Evolutionary conservation across 2,329 filamentous ascomycete genomes (phyloP), one percentile per base, ranked within the genome.

Genomic region (Cladosporium phlei): DNA sequence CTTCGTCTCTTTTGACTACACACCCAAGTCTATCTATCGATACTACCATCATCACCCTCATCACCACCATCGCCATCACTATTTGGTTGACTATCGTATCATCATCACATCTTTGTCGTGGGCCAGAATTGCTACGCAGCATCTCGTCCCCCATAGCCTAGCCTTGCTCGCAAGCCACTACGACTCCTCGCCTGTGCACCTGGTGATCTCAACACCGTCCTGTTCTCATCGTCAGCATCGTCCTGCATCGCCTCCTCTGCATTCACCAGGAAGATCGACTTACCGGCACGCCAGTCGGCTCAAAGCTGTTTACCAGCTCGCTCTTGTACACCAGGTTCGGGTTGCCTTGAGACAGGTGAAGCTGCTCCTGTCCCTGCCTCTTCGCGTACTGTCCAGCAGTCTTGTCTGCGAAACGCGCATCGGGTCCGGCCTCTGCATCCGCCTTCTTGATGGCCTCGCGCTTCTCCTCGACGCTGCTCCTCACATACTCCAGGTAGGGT

Each of bases 401-500:
- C 46, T 62, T 66, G 34, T 75, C 70, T 11, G 64, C 65, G 51
- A 77, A 69, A 21, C 63, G 52, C 16, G 61, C 60, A 48, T 69
- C 67, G 16, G 63, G 66, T 10, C 56, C 62, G 7, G 43, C 54
- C 22, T 60, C 39, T 11, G 60, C 58, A 43, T 57, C 59, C 22
- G 58, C 52, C 10, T 61, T 61, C 24, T 64, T 58, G 9, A 66
- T 62, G 7, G 55, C 69, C 37, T 69, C 64, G 39, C 70, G 69
- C 70, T 88, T 88, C 65, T 85, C 69, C 29, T 75, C 70, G 2
- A 83, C 77, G 22, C 71, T 79, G 52, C 77, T 80, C 46, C 83
- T 71, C 35, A 89, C 83, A 54, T 88, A 89, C 55, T 82, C 77
- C 37, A 85, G 66, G 57, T 87, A 87, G 1, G 77, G 77, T 4